phyloP scores from a whole-genome alignment of 2,329 filamentous ascomycete genomes.

The Tolypocladium paradoxum region DNA sequence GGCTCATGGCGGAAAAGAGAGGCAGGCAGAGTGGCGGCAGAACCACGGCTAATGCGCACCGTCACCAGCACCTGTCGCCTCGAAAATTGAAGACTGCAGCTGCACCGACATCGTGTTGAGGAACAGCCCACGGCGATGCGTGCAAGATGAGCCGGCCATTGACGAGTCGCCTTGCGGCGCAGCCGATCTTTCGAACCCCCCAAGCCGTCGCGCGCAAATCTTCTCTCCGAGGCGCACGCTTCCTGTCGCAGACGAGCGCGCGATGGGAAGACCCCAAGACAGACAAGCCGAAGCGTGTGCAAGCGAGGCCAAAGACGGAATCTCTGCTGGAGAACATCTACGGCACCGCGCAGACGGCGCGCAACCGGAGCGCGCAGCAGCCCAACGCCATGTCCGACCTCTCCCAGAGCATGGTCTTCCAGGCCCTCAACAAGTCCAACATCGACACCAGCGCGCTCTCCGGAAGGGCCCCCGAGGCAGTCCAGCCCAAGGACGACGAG shows the following conservation, averaged over 20 bases:
- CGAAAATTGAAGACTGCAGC: slow-evolving; percentile 7
- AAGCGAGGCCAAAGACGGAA: slow-evolving; percentile 15
- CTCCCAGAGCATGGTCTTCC: slow-evolving; percentile 28
- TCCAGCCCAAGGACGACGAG: slow-evolving; percentile 22
- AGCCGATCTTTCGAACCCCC: slow-evolving; percentile 19
- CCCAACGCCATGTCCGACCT: slow-evolving; percentile 22
- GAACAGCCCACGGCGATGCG: slow-evolving; percentile 11
- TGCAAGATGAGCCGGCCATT: slow-evolving; percentile 33
- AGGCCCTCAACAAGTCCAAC: slow-evolving; percentile 22
- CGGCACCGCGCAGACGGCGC: slow-evolving; percentile 12
- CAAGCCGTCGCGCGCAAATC: slow-evolving; percentile 11
- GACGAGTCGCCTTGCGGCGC: slow-evolving; percentile 31
- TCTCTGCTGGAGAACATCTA: slow-evolving; percentile 24
- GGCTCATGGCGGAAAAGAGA: slow-evolving; percentile 21
- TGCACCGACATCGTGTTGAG: slow-evolving; percentile 6
- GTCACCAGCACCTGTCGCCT: background rate
- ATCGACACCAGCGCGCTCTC: slow-evolving; percentile 22
- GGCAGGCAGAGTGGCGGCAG: slow-evolving; percentile 23
- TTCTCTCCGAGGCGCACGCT: slow-evolving; percentile 14
- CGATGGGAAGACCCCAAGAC: slow-evolving; percentile 14
- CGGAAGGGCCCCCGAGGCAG: slow-evolving; percentile 8
- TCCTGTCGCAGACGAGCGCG: slow-evolving; percentile 28
- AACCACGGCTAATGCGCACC: slow-evolving; percentile 15
- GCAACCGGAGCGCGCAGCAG: slow-evolving; percentile 8
- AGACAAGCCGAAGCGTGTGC: slow-evolving; percentile 10